Evolutionary conservation across 495 filamentous ascomycete genomes (phyloP).

Genomic region (Trichoderma parareesei): DNA sequence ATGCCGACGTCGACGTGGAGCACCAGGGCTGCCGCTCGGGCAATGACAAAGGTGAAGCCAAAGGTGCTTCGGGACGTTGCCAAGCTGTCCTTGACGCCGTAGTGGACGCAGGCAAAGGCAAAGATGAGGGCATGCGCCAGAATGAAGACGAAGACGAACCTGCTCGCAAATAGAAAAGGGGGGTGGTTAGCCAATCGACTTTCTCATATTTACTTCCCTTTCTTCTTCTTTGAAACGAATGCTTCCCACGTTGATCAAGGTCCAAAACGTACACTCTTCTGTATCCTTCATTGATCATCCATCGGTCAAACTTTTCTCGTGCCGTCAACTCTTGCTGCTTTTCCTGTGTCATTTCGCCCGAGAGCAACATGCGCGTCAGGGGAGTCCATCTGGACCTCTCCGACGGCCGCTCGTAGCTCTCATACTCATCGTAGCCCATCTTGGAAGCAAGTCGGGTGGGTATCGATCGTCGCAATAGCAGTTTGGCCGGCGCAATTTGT

Average conservation of each 20-base stretch:
- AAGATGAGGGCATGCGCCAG: slow-evolving; percentile 60
- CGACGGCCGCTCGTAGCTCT: slow-evolving; percentile 26
- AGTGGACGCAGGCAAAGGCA: slow-evolving; percentile 68
- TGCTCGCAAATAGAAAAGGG: slow-evolving; percentile 19
- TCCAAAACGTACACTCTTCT: slow-evolving; percentile 51
- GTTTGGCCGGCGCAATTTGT: too few species aligned
- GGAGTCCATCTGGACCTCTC: slow-evolving; percentile 63
- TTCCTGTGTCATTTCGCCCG: slow-evolving; percentile 60
- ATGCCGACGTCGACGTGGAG: slow-evolving; percentile 70
- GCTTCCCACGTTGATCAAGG: too few species aligned
- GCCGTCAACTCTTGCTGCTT: slow-evolving; percentile 50
- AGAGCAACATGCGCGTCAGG: slow-evolving; percentile 58
- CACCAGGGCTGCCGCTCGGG: slow-evolving; percentile 58
- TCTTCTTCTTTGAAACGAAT: neutral
- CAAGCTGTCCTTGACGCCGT: slow-evolving; percentile 62
- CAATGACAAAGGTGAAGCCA: slow-evolving; percentile 63
- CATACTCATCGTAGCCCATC: slow-evolving; percentile 32
- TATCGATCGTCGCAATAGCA: too few species aligned
- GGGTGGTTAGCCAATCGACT: neutral
- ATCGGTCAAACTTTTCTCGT: slow-evolving; percentile 45
- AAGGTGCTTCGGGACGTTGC: slow-evolving; percentile 53
- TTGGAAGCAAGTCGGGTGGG: slow-evolving; percentile 18
- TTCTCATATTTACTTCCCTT: neutral
- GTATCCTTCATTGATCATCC: slow-evolving; percentile 77
- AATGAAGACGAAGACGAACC: slow-evolving; percentile 64